Evolutionary conservation across 768 basidiomycete genomes (phyloP), one percentile per base, ranked within the genome.

Genomic region (Kwoniella sp.): DNA sequence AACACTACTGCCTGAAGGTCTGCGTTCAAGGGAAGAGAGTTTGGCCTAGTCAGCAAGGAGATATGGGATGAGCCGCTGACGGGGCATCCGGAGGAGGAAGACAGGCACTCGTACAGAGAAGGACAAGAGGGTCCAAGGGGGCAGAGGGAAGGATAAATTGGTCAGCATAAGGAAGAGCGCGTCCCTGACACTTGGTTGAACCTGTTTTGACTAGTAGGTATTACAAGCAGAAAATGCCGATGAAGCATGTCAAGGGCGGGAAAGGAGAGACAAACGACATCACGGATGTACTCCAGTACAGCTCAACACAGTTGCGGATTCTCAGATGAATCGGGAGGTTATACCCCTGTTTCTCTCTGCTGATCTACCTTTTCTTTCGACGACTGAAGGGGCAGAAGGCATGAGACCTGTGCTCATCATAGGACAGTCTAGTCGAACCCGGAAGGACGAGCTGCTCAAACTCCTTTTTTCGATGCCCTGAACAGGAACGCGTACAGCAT

Each of bases 171-270:
- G 25, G 58, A 28, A 47, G 13, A 51, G 30, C 31, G 58, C 58
- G 48, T 60, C 50, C 58, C 31, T 60, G 48, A 52, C 58, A 45
- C 50, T 60, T 31, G 56, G 28, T n/a, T 30, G 12, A 17, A 28
- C 34, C 20, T n/a, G 25, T n/a, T 34, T 26, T 26, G 34, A 34
- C 13, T 34, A n/a, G n/a, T n/a, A n/a, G n/a, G n/a, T n/a, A n/a
- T n/a, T n/a, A 34, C 34, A 34, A 13, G 7, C 5, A 34, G 34
- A 34, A 34, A 34, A 34, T 5, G 34, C 34, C 34, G 34, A 34
- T 34, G 13, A 13, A 34, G 13, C 13, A 34, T 5, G 5, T 34
- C 34, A 34, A 34, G 34, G 13, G 34, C 34, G 34, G 34, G 13
- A 34, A 34, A 34, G 34, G 34, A 34, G 34, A 34, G 34, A 13